Conservation (phyloP, 2,329 filamentous ascomycete genomes). For the Helminthosporium solani region DNA sequence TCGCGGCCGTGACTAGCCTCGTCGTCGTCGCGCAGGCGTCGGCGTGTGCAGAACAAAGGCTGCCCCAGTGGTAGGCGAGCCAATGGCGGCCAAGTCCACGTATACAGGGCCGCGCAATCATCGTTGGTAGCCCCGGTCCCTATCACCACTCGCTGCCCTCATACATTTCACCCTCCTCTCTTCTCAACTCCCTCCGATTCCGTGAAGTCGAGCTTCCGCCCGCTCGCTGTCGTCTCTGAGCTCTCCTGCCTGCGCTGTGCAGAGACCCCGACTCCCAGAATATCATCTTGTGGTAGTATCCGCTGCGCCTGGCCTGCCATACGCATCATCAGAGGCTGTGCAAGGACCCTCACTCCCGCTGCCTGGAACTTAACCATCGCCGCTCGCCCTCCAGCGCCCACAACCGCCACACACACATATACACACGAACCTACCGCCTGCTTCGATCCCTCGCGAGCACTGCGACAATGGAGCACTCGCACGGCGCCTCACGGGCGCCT, state of each 20-base stretch:
- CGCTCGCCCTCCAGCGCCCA: conserved; percentile 7
- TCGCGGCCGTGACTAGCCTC: not conserved
- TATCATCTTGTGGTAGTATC: not conserved
- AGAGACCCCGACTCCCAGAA: not conserved
- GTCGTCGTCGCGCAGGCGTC: not conserved
- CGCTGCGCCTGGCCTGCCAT: conserved; percentile 10
- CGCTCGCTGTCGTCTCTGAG: not conserved
- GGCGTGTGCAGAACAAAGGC: too few relatives aligned
- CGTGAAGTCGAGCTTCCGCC: not conserved
- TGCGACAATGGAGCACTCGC: conserved; percentile 37
- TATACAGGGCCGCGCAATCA: not conserved
- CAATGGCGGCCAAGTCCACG: not conserved
- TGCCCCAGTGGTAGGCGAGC: not conserved
- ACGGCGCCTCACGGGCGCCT: conserved; percentile 31
- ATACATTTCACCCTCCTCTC: not conserved
- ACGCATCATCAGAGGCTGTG: conserved; percentile 19
- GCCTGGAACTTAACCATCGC: conserved; percentile 9
- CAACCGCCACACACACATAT: conserved; percentile 6
- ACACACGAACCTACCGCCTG: conserved; percentile 8
- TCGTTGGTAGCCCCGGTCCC: not conserved
- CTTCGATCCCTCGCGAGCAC: conserved; percentile 21
- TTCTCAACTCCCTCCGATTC: not conserved
- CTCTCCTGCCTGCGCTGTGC: not conserved
- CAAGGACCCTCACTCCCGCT: conserved; percentile 9
- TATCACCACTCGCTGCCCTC: not conserved